phyloP scores from a whole-genome alignment of 2,329 filamentous ascomycete genomes.

The Aureobasidium leucospermi region DNA sequence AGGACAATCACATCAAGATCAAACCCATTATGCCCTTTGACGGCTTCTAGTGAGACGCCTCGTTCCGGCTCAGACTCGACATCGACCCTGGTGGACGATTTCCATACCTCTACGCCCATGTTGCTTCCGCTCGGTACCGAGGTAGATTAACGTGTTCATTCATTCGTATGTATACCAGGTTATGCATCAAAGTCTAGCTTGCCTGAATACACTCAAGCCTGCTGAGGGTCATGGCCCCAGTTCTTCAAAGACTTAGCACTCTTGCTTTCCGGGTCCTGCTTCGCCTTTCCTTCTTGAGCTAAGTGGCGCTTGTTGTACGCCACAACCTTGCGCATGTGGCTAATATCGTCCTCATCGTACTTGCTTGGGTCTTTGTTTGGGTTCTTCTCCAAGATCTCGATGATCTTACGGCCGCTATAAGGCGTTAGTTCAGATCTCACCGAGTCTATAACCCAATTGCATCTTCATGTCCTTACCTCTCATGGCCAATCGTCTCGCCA shows the following conservation, averaged over 20 bases:
- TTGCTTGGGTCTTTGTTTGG: conserved; percentile 49
- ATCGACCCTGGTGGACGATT: too few species aligned
- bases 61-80: too few species aligned
- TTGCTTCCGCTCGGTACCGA: too few species aligned
- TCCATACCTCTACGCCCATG: too few species aligned
- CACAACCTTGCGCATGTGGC: conserved; percentile 49
- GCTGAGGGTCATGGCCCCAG: conserved; percentile 40
- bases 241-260: conserved; percentile 56
- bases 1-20: too few species aligned
- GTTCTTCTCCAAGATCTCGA: conserved; percentile 56
- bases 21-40: too few species aligned
- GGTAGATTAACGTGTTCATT: too few species aligned
- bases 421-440: neutral
- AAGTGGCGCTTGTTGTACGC: conserved; percentile 61
- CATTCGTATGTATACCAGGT: too few species aligned
- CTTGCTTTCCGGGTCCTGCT: conserved; percentile 48
- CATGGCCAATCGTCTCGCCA: conserved; percentile 58
- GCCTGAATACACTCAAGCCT: conserved; percentile 16
- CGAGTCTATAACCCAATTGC: too few species aligned
- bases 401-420: conserved; percentile 54
- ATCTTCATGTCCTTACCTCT: conserved; percentile 33
- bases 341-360: conserved; percentile 51
- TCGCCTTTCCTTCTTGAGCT: conserved; percentile 54
- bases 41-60: too few species aligned
- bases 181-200: neutral